These are phyloP conservation scores for Luffa acutangula DNA, from an alignment of 306 rosid species.

Conservation along the genomic window DNA sequence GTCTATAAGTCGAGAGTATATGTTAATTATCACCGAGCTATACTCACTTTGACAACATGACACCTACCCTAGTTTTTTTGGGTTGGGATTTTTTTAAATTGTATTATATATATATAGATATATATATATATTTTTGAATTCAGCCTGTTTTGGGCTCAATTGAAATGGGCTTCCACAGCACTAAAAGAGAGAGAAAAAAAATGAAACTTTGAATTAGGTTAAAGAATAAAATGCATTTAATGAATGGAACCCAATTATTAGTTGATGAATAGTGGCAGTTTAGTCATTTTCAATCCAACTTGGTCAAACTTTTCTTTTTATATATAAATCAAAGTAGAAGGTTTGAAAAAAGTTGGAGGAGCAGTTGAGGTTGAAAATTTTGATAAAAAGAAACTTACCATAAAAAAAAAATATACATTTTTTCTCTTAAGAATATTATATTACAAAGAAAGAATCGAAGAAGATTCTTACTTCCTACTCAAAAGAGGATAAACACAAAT, in stretches of 20 bases:
- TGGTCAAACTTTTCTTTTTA: neutral
- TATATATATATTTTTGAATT: too few relatives aligned
- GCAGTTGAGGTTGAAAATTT: neutral
- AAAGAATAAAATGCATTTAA: neutral
- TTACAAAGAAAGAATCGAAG: neutral
- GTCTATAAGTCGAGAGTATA: too few relatives aligned
- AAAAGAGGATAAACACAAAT: neutral
- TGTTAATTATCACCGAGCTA: too few relatives aligned
- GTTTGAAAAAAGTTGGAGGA: neutral
- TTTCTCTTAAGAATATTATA: neutral
- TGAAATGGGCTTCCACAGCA: neutral
- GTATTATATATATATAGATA: too few relatives aligned
- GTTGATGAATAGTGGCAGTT: neutral
- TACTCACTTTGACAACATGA: too few relatives aligned
- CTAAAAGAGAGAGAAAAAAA: too few relatives aligned
- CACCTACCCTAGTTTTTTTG: too few relatives aligned
- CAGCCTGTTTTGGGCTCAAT: neutral
- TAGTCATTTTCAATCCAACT: neutral
- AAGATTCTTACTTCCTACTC: neutral
- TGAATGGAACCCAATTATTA: neutral
- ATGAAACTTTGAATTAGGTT: neutral
- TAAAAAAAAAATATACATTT: neutral
- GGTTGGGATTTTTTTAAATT: too few relatives aligned
- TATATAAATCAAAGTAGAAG: neutral
- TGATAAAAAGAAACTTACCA: neutral